Base-by-base conservation (phyloP, 768 basidiomycete species). In the Agaricus sinodeliciosus region DNA sequence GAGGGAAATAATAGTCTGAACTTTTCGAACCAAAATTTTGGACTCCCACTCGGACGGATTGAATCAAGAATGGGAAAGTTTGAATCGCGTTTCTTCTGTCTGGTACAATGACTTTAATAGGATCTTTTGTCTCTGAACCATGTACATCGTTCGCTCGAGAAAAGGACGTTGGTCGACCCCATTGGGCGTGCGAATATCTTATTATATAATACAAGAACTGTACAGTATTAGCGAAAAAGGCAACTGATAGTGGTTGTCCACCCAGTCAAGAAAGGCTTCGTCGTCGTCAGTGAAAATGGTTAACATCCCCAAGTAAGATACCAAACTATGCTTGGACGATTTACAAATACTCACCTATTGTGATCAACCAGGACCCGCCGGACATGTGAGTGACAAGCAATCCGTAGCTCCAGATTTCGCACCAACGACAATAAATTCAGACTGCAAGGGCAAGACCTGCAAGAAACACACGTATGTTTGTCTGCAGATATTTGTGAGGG, bases 361-460 rank as follows among this genome's bases (percentile, higher is more conserved):
- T 60, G 37, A 25, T 39, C 56, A 1, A 16, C 11, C 43, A 75
- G 93, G 78, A 96, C 94, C 65, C 91, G 94, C 75, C 82, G 93
- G 74, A 97, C 94, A 64, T 96, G 93, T 94, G 72, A 85, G 92
- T 80, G 61, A 12, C 35, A 13, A 37, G 12, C 16, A 26, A 12
- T 16, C 26, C 28, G 39, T 22, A 51, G 25, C 48, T 15, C 34
- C 19, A 9, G 25, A 40, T 25, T 37, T 40, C 16, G 19, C 13
- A 49, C 51, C 22, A 41, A 28, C 42, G 31, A 31, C 31, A 31
- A 31, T 31, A 11, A 4, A 3, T 31, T 11, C 60, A 91, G 90
- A 78, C 74, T 95, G 94, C 90, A 94, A 94, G 80, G 91, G 92
- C 72, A 95, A 94, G 76, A 73, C 82, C 64, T 96, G 94, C 90